Percentiles rank a stretch among this genome's conserved stretches.
These are phyloP conservation scores for Lippia alba DNA, from an alignment of 305 asterid genomes.

Conservation along the genomic window DNA sequence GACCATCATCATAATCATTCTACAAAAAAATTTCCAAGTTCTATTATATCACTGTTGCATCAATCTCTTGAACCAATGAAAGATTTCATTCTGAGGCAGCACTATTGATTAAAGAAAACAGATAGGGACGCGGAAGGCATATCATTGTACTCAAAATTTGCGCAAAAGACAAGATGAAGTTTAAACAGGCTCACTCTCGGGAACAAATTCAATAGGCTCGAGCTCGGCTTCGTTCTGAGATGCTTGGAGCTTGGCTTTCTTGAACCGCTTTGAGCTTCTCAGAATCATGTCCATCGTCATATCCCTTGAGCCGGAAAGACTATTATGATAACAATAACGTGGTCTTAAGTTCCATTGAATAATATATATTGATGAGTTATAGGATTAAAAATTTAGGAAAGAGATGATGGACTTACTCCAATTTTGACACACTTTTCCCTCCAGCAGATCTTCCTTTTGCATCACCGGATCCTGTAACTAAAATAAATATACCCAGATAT, in stretches of 20 bases:
- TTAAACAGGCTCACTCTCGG: conserved; percentile 50
- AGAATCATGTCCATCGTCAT: conserved; percentile 59
- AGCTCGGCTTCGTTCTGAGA: conserved; percentile 54
- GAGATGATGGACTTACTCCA: conserved; percentile 56
- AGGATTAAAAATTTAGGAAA: neutral
- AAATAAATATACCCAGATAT: conserved; percentile 26
- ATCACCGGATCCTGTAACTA: conserved; percentile 46
- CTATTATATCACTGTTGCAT: neutral
- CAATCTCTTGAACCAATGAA: neutral
- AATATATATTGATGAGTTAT: conserved; percentile 4
- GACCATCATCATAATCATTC: neutral
- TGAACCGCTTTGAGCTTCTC: conserved; percentile 74
- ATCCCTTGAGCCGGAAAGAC: conserved; percentile 37
- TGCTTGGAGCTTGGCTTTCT: conserved; percentile 65
- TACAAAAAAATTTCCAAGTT: neutral
- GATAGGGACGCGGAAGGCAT: no score
- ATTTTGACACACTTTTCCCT: conserved; percentile 34
- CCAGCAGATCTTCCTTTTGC: conserved; percentile 36
- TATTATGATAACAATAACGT: conserved; percentile 37
- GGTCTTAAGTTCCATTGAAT: neutral
- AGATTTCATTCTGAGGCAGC: neutral
- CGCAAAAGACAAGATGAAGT: neutral
- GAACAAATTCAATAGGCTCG: conserved; percentile 53
- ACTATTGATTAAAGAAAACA: neutral
- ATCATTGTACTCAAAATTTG: neutral